Evolutionary conservation across 2,329 filamentous ascomycete species (phyloP), one percentile per base, ranked within the genome.

Genomic region (Trichoderma polysporum): DNA sequence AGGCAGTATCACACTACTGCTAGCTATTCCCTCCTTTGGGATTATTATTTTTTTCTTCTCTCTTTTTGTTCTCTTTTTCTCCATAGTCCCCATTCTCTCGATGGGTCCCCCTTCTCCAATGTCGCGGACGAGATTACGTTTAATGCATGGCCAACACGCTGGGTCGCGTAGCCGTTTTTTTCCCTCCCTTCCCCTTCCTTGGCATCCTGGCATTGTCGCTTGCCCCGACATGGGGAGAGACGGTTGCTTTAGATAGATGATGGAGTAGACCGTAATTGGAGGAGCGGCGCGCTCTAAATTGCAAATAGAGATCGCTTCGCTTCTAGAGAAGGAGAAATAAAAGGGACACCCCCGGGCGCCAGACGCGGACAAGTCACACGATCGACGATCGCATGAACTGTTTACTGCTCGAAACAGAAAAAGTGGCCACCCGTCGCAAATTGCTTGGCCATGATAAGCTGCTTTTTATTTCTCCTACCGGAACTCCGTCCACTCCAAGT

Each of bases 361-460:
- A 10, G 41, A 41, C 17, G 62, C 29, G 62, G 62, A 50, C 37
- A 41, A 63, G 62, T 65, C 53, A 58, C 62, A 65, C 62, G 62
- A 65, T 65, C 62, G 62, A 57, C 62, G 62, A 65, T 65, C 62
- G 62, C 53, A 63, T 63, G 60, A 63, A 63, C 60, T 33, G 60
- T 63, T 63, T 63, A 45, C 53, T 57, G 39, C 29, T 37, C 62
- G 31, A 65, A 65, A 53, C 62, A 65, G 60, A 63, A 63, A 54
- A 63, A 54, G 60, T 63, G 60, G 60, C 60, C 27, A 35, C 60
- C 41, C 60, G 60, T 54, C 60, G 60, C 60, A 63, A 63, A 63
- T 63, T 63, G 35, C 59, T 31, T 63, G 60, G 27, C 50, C 60
- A 35, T 52, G 33, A 39, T 41, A 37, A 37, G 58, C 45, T 31